Evolutionary conservation across 495 filamentous ascomycete genomes (phyloP).

Genomic region (Neurospora hispaniola): DNA sequence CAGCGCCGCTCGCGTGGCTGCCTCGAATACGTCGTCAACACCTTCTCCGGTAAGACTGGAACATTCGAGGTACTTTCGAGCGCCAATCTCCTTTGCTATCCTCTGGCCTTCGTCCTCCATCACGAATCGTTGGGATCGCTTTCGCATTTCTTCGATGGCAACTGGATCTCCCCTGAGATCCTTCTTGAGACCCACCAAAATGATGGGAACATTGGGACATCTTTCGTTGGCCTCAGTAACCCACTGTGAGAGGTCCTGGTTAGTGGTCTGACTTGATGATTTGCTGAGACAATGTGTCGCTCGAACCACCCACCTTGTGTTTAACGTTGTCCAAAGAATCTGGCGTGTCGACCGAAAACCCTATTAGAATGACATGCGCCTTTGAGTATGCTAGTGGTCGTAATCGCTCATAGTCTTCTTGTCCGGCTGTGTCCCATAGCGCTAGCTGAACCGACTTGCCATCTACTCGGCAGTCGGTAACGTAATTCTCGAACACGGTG

Average conservation of each 20-base stretch:
- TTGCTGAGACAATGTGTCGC: not conserved
- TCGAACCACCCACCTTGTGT: conserved; percentile 61
- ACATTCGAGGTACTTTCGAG: conserved; percentile 94
- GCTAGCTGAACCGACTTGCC: conserved; percentile 96
- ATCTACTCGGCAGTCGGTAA: conserved; percentile 97
- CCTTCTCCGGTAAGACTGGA: conserved; percentile 95
- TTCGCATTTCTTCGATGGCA: conserved; percentile 95
- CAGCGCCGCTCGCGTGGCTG: conserved; percentile 88
- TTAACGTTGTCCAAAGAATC: conserved; percentile 98
- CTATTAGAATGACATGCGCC: conserved; percentile 95
- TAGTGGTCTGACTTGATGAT: not conserved
- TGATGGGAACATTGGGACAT: conserved; percentile 87
- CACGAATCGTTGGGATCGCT: conserved; percentile 81
- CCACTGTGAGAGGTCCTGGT: conserved; percentile 51
- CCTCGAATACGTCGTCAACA: conserved; percentile 98
- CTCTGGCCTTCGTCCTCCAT: conserved; percentile 68
- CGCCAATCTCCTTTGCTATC: conserved; percentile 74
- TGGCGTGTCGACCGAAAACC: conserved; percentile 88
- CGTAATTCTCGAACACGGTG: conserved; percentile 99
- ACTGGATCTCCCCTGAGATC: conserved; percentile 91
- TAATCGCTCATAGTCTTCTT: conserved; percentile 95
- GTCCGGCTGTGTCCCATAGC: conserved; percentile 98
- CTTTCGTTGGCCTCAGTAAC: conserved; percentile 92
- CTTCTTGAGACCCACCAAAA: conserved; percentile 95
- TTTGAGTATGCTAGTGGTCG: conserved; percentile 94